Evolutionary conservation across 2,329 filamentous ascomycete genomes (phyloP).

Genomic region (Xylariales sp.): DNA sequence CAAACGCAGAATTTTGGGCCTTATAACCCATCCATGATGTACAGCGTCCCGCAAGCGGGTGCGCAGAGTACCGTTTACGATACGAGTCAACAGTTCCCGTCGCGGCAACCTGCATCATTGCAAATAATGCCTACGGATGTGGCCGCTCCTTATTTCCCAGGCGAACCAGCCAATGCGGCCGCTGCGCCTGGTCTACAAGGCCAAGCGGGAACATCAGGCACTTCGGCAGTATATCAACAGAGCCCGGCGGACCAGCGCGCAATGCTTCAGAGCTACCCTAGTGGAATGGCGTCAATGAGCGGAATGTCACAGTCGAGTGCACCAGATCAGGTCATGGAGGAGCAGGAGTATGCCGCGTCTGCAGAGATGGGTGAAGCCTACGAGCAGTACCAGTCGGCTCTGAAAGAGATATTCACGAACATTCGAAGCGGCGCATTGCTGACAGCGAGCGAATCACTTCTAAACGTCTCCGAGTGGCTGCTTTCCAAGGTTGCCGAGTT

Average conservation of each 20-base stretch:
- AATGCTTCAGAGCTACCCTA: slow-evolving; percentile 51
- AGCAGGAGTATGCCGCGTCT: slow-evolving; percentile 53
- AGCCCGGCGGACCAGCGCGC: slow-evolving; percentile 49
- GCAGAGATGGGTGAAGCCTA: slow-evolving; percentile 64
- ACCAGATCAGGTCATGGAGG: slow-evolving; percentile 46
- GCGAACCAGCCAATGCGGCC: slow-evolving; percentile 59
- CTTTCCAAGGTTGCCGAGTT: slow-evolving; percentile 50
- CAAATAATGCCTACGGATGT: slow-evolving; percentile 66
- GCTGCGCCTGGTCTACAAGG: slow-evolving; percentile 50
- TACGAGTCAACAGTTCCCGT: slow-evolving; percentile 67
- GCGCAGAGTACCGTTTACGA: slow-evolving; percentile 68
- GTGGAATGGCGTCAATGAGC: slow-evolving; percentile 41
- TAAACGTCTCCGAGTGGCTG: slow-evolving; percentile 52
- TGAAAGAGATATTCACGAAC: slow-evolving; percentile 66
- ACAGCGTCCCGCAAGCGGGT: slow-evolving; percentile 65
- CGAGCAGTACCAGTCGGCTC: slow-evolving; percentile 56
- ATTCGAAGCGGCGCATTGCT: slow-evolving; percentile 52
- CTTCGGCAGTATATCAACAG: slow-evolving; percentile 62
- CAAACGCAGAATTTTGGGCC: slow-evolving; percentile 50
- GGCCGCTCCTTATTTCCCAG: slow-evolving; percentile 70
- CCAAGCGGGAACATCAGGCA: slow-evolving; percentile 41
- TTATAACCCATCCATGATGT: slow-evolving; percentile 70
- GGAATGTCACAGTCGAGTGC: slow-evolving; percentile 39
- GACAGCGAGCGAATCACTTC: slow-evolving; percentile 46
- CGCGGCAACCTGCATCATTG: slow-evolving; percentile 71